A percentile compares a stretch with the other conserved stretches of the same genome.
Conservation (phyloP, 768 basidiomycete genomes). For the Trametes cingulata region DNA sequence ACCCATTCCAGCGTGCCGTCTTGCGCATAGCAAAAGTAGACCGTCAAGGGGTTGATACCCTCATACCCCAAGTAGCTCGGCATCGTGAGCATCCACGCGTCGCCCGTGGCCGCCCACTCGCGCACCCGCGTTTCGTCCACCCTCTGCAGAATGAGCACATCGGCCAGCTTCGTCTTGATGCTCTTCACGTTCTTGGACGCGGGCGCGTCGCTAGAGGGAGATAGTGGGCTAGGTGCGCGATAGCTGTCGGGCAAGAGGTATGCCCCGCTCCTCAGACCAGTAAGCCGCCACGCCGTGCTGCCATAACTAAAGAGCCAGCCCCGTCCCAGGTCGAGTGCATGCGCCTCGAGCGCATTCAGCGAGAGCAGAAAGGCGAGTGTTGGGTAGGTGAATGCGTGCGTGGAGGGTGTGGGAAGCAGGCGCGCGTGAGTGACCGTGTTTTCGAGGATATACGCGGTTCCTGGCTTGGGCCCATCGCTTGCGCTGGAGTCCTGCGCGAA, state of each 20-base stretch:
- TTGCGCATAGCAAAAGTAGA: slow-evolving; percentile 61
- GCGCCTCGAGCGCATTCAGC: slow-evolving; percentile 51
- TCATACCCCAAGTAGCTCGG: slow-evolving; percentile 65
- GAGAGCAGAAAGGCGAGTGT: slow-evolving; percentile 59
- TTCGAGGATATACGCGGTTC: slow-evolving; percentile 45
- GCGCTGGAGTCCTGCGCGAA: background rate
- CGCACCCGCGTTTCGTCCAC: slow-evolving; percentile 2
- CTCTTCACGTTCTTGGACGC: background rate
- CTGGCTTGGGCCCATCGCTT: background rate
- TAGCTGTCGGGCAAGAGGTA: slow-evolving; percentile 26
- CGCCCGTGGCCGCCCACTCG: slow-evolving; percentile 27
- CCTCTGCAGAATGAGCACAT: slow-evolving; percentile 36
- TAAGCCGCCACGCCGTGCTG: slow-evolving; percentile 42
- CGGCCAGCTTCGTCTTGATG: slow-evolving; percentile 43
- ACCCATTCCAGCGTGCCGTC: slow-evolving; percentile 39
- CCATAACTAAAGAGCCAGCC: slow-evolving; percentile 62
- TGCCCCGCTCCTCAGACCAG: slow-evolving; percentile 45
- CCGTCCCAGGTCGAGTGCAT: slow-evolving; percentile 44
- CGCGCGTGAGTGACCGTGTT: slow-evolving; percentile 57
- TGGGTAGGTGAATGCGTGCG: slow-evolving; percentile 62
- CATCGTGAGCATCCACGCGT: slow-evolving; percentile 77
- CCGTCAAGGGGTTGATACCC: slow-evolving; percentile 70
- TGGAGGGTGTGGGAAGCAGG: slow-evolving; percentile 45
- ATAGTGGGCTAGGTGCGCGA: background rate
- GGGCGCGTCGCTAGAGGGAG: background rate